phyloP scores from a whole-genome alignment of 176 grass and related monocot species.

The Juncus effusus region DNA sequence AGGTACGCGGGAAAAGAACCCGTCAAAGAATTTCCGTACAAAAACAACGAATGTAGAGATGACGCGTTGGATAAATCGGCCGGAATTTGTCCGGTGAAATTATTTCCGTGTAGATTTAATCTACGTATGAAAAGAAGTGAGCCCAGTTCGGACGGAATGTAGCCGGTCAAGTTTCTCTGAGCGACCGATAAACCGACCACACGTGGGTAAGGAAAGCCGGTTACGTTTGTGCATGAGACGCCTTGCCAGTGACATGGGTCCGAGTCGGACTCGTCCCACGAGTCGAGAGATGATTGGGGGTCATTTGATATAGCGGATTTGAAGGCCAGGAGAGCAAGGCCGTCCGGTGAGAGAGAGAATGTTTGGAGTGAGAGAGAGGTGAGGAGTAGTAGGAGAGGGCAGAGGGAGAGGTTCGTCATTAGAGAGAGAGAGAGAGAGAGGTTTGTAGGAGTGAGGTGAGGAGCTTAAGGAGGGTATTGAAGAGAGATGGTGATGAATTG shows the following conservation, averaged over 20 bases:
- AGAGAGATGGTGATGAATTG: constrained; percentile 13
- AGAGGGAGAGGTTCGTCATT: constrained; percentile 32
- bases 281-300: constrained; percentile 38
- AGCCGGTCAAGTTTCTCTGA: constrained; percentile 73
- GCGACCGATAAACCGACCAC: constrained; percentile 74
- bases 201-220: constrained; percentile 28
- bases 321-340: constrained; percentile 68
- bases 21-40: constrained; percentile 65
- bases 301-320: constrained; percentile 72
- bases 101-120: constrained; percentile 80
- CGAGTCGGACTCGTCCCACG: constrained; percentile 48
- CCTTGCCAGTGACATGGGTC: constrained; percentile 81
- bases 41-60: constrained; percentile 77
- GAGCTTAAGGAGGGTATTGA: constrained; percentile 29
- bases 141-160: constrained; percentile 80
- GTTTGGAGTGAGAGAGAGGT: constrained; percentile 17
- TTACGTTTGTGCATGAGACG: constrained; percentile 55
- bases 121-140: constrained; percentile 80
- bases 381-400: constrained; percentile 27
- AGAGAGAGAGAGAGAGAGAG: too few relatives aligned
- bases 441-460: constrained; percentile 13
- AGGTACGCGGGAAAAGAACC: constrained; percentile 48
- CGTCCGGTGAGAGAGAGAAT: constrained; percentile 52
- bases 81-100: constrained; percentile 45
- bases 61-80: constrained; percentile 65